A percentile compares a stretch with the other conserved stretches of the same genome.
These are phyloP conservation scores for Termitomyces sp. DNA, from an alignment of 768 basidiomycete genomes.

Conservation along the genomic window DNA sequence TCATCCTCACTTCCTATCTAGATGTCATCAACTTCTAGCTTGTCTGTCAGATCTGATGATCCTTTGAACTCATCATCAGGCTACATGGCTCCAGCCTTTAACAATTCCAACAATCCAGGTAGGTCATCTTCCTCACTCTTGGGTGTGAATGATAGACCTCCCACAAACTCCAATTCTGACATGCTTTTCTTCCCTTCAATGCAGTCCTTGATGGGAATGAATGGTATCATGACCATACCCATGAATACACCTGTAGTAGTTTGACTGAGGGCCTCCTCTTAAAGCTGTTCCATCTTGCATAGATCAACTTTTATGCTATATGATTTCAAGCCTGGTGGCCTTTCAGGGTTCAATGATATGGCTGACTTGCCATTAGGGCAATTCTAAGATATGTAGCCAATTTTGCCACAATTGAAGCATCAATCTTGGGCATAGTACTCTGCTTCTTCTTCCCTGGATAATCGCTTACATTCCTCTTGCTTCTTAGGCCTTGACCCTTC, in stretches of 20 bases:
- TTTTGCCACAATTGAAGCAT: conserved; percentile 8
- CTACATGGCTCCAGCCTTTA: no score
- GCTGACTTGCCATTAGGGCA: not conserved
- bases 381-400: conserved; percentile 1
- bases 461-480: not conserved
- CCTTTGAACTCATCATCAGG: no score
- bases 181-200: no score
- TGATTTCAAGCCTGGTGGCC: not conserved
- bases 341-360: not conserved
- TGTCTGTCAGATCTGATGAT: no score
- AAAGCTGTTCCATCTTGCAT: not conserved
- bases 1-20: no score
- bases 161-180: no score
- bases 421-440: not conserved
- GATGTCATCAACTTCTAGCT: no score
- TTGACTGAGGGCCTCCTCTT: not conserved
- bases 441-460: not conserved
- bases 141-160: no score
- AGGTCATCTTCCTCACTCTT: not conserved
- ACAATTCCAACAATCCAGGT: no score
- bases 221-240: not conserved
- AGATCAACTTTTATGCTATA: not conserved
- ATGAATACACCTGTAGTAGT: not conserved
- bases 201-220: no score
- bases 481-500: not conserved